Percentiles rank a stretch among this genome's conserved stretches.
Conservation (phyloP, 2,329 filamentous ascomycete genomes). For the Paracamarosporium sp. region DNA sequence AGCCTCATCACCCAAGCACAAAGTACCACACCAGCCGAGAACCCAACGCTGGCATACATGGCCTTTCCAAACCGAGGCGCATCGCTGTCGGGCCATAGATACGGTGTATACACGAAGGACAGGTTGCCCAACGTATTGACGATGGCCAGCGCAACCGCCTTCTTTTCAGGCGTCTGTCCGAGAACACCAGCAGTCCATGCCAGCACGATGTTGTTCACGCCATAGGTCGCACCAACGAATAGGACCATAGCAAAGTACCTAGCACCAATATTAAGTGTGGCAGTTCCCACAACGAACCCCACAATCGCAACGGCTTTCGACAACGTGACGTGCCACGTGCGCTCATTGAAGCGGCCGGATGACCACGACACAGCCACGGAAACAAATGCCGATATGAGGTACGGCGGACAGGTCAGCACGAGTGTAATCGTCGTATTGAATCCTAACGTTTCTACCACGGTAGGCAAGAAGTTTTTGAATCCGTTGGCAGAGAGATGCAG, state of each 20-base stretch:
- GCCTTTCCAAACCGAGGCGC: conserved; percentile 24
- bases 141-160: conserved; percentile 47
- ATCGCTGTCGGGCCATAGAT: conserved; percentile 30
- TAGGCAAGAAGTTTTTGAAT: conserved; percentile 43
- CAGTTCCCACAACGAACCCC: conserved; percentile 36
- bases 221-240: conserved; percentile 39
- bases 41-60: conserved; percentile 26
- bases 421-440: conserved; percentile 39
- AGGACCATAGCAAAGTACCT: conserved; percentile 43
- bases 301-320: conserved; percentile 34
- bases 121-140: conserved; percentile 50
- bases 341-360: conserved; percentile 36
- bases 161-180: conserved; percentile 51
- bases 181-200: conserved; percentile 48
- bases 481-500: conserved; percentile 24
- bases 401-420: conserved; percentile 36
- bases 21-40: conserved; percentile 21
- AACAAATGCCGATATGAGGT: conserved; percentile 35
- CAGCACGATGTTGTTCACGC: conserved; percentile 43
- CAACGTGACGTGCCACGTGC: conserved; percentile 40
- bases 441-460: conserved; percentile 38
- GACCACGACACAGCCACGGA: conserved; percentile 30
- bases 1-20: conserved; percentile 25
- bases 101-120: conserved; percentile 45
- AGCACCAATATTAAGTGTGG: conserved; percentile 33